phyloP scores from a whole-genome alignment of 257 asterid genomes.

The Forsythia viridissima region DNA sequence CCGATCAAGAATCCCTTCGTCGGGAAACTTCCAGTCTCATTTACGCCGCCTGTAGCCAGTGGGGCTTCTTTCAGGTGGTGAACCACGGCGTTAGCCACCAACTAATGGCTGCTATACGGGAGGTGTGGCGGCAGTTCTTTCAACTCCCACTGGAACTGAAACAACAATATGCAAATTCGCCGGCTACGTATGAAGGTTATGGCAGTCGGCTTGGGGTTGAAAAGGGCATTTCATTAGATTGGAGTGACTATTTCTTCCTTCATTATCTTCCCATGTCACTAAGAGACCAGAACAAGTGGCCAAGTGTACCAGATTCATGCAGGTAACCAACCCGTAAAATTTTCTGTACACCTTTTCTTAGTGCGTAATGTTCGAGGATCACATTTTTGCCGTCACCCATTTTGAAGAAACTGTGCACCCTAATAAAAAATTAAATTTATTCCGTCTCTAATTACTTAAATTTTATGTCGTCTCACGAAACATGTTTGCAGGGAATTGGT shows the following conservation, averaged over 20 bases:
- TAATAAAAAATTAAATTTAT: too few relatives aligned
- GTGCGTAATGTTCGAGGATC: too few relatives aligned
- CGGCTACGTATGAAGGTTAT: conserved; percentile 82
- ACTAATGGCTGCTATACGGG: conserved; percentile 50
- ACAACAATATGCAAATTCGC: conserved; percentile 65
- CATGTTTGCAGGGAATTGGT: conserved; percentile 47
- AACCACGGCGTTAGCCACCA: conserved; percentile 75
- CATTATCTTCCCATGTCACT: conserved; percentile 52
- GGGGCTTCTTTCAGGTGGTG: conserved; percentile 95
- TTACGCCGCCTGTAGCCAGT: conserved; percentile 67
- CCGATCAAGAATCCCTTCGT: conserved; percentile 37
- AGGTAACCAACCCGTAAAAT: conserved; percentile 36
- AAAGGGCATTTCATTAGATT: conserved; percentile 66
- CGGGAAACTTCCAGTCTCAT: conserved; percentile 31
- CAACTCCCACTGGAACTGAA: conserved; percentile 67
- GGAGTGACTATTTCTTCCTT: conserved; percentile 92
- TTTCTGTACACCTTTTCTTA: too few relatives aligned
- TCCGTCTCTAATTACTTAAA: too few relatives aligned
- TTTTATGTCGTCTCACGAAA: too few relatives aligned
- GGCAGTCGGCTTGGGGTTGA: conserved; percentile 87
- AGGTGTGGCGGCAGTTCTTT: conserved; percentile 76
- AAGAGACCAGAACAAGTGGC: conserved; percentile 76
- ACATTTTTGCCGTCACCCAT: too few relatives aligned
- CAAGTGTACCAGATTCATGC: conserved; percentile 62
- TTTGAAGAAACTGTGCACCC: too few relatives aligned